phyloP scores from a whole-genome alignment of 129 eudicot species.

The Cynara cardunculus region DNA sequence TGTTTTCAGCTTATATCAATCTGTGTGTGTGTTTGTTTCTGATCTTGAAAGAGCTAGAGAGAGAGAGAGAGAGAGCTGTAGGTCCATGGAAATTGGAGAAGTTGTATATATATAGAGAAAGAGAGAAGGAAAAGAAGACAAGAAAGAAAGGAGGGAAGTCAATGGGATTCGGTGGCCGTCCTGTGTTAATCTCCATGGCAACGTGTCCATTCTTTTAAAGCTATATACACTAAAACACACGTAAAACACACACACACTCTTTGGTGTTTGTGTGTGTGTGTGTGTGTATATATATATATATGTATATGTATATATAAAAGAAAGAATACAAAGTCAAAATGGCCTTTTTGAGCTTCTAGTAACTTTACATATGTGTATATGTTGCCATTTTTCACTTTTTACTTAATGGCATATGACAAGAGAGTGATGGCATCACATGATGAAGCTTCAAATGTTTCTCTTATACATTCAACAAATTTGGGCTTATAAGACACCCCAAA shows the following conservation, averaged over 20 bases:
- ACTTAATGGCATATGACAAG: background rate
- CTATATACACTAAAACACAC: conserved; percentile 18
- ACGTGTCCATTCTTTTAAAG: conserved; percentile 71
- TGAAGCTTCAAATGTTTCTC: background rate
- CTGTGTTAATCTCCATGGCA: conserved; percentile 53
- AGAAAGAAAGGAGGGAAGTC: conserved; percentile 46
- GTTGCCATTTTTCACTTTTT: conserved; percentile 23
- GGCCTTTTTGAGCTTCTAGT: conserved; percentile 15
- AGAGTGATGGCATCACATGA: background rate
- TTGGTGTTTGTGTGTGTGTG: too few species aligned
- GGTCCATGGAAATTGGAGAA: conserved; percentile 37
- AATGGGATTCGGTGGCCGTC: conserved; percentile 87
- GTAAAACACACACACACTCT: conserved; percentile 1
- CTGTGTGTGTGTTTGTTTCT: background rate
- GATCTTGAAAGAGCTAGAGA: background rate
- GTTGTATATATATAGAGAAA: conserved; percentile 28
- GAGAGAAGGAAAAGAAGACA: conserved; percentile 4
- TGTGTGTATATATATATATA: too few species aligned
- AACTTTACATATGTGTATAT: background rate
- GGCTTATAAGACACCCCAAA: too few species aligned
- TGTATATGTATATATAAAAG: background rate
- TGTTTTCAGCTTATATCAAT: background rate
- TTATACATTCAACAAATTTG: too few species aligned
- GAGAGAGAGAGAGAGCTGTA: conserved; percentile 21
- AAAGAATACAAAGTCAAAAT: conserved; percentile 22